Percentiles rank a stretch among this genome's conserved stretches.
Conservation (phyloP, 116 monocot genomes). For the Posidonia oceanica region DNA sequence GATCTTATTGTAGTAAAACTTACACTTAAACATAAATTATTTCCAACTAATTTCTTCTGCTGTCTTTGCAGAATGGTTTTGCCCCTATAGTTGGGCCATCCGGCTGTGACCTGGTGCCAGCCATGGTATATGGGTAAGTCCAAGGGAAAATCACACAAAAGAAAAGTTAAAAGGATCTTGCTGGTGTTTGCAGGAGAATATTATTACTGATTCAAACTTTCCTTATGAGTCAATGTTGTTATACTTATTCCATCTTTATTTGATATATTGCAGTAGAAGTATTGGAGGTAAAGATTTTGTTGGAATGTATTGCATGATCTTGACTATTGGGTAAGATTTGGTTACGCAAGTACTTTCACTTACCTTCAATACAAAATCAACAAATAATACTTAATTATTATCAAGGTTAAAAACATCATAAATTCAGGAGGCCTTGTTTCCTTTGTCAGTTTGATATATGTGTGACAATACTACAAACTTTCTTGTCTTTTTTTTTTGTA, state of each 20-base stretch:
- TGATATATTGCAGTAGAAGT: slow-evolving; percentile 10
- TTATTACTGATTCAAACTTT: too few species aligned
- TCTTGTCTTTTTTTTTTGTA: too few species aligned
- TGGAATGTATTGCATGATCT: slow-evolving; percentile 15
- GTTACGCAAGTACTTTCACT: not conserved
- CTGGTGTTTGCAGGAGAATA: not conserved
- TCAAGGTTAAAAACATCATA: too few species aligned
- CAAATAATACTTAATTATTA: too few species aligned
- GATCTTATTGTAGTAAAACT: not conserved
- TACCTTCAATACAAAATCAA: too few species aligned
- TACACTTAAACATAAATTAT: not conserved
- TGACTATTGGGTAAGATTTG: slow-evolving; percentile 15
- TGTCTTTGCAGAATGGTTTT: slow-evolving; percentile 10
- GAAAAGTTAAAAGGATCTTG: not conserved
- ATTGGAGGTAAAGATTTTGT: slow-evolving; percentile 9
- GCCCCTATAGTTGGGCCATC: slow-evolving; percentile 9
- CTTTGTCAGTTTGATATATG: not conserved
- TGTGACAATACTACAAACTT: not conserved
- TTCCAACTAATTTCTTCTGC: not conserved
- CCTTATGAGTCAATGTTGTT: not conserved
- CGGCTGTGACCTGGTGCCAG: slow-evolving; percentile 13
- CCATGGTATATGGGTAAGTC: slow-evolving; percentile 18
- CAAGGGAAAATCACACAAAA: not conserved
- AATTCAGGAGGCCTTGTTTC: too few species aligned
- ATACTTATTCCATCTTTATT: not conserved